phyloP scores from a whole-genome alignment of 768 basidiomycete species.

The Scleroderma citrinum region DNA sequence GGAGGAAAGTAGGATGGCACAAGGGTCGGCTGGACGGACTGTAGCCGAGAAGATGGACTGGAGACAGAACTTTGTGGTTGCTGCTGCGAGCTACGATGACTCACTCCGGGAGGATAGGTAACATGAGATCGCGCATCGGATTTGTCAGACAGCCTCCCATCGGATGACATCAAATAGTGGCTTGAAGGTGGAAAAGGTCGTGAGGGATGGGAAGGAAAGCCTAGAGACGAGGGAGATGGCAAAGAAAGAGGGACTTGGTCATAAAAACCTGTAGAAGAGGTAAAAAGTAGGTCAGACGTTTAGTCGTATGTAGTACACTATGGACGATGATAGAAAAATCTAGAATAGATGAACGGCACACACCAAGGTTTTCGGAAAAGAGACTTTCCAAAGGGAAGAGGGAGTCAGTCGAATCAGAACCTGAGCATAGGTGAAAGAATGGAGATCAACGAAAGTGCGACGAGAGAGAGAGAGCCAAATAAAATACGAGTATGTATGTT shows the following conservation, averaged over 20 bases:
- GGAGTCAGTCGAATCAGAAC: background rate
- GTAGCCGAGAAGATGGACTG: background rate
- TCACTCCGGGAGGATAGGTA: background rate
- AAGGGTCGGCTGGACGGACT: slow-evolving; percentile 3
- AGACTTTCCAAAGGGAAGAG: background rate
- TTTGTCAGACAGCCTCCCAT: slow-evolving; percentile 4
- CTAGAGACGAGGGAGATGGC: background rate
- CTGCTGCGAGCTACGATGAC: background rate
- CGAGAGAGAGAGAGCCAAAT: background rate
- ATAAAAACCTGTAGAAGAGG: slow-evolving; percentile 5
- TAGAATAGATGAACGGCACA: background rate
- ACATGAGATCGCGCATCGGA: background rate
- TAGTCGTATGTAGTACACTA: background rate
- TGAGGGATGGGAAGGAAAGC: background rate
- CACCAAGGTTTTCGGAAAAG: background rate
- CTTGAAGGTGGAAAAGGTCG: background rate
- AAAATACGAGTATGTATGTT: background rate
- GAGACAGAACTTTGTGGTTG: background rate
- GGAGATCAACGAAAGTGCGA: background rate
- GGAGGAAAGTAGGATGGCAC: background rate
- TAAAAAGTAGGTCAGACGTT: background rate
- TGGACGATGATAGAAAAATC: background rate
- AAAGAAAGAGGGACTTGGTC: background rate
- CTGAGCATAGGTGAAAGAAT: background rate
- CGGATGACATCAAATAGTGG: slow-evolving; percentile 2